Percentiles rank a stretch among this genome's conserved stretches.
Evolutionary conservation across 352 stramenopile genomes (phyloP).

Genomic region (Phytophthora uliginosa): DNA sequence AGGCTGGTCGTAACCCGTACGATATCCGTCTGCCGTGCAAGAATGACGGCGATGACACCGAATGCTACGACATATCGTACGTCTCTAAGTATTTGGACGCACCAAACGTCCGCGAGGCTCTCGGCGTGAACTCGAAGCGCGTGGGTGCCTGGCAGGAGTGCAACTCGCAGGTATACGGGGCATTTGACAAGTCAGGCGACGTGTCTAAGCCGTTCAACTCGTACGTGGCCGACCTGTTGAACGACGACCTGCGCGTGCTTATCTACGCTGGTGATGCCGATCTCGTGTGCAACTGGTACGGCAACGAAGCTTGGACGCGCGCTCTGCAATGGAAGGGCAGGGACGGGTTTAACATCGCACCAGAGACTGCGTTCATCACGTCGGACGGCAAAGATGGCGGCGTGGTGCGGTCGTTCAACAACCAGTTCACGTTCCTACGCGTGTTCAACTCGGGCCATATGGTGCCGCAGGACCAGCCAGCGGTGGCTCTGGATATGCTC

Average conservation of each 20-base stretch:
- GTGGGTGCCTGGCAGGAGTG: slow-evolving; percentile 87
- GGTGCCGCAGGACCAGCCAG: slow-evolving; percentile 63
- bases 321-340: slow-evolving; percentile 93
- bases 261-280: slow-evolving; percentile 97
- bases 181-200: slow-evolving; percentile 82
- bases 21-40: slow-evolving; percentile 60
- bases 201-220: slow-evolving; percentile 92
- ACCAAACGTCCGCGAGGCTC: slow-evolving; percentile 39
- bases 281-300: slow-evolving; percentile 97
- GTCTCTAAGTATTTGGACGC: slow-evolving; percentile 82
- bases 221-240: slow-evolving; percentile 89
- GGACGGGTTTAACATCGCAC: slow-evolving; percentile 77
- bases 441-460: slow-evolving; percentile 70
- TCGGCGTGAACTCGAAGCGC: slow-evolving; percentile 45
- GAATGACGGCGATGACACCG: slow-evolving; percentile 26
- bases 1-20: slow-evolving; percentile 50
- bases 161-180: slow-evolving; percentile 91
- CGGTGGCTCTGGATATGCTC: slow-evolving; percentile 62
- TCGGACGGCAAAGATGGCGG: slow-evolving; percentile 25
- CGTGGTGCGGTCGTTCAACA: slow-evolving; percentile 39
- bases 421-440: slow-evolving; percentile 60
- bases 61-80: slow-evolving; percentile 61
- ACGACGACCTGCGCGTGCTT: slow-evolving; percentile 78
- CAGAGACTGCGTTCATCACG: slow-evolving; percentile 36
- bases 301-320: slow-evolving; percentile 94